Evolutionary conservation across 2,329 filamentous ascomycete species (phyloP).

Genomic region (Fusarium pseudonygamai): DNA sequence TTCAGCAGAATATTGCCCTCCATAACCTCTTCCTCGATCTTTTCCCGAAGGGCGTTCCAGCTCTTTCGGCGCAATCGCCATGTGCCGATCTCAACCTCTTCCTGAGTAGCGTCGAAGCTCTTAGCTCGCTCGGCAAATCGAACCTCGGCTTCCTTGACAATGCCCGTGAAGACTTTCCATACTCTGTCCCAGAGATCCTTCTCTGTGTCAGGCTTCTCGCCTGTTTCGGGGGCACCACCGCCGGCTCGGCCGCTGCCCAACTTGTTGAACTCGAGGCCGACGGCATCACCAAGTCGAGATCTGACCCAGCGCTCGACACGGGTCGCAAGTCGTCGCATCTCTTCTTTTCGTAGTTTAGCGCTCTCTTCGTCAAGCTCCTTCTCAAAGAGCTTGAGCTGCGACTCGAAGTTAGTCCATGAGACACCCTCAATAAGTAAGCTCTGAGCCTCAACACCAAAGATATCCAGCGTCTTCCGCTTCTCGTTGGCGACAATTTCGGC

Average conservation of each 20-base stretch:
- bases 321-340: conserved; percentile 92
- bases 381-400: conserved; percentile 81
- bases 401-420: conserved; percentile 86
- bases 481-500: conserved; percentile 89
- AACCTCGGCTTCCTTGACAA: conserved; percentile 84
- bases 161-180: conserved; percentile 84
- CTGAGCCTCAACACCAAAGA: conserved; percentile 80
- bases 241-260: conserved; percentile 88
- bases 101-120: conserved; percentile 91
- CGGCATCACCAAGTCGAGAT: conserved; percentile 83
- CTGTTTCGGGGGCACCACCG: conserved; percentile 79
- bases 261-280: conserved; percentile 96
- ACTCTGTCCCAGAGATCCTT: conserved; percentile 96
- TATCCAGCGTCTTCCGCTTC: conserved; percentile 77
- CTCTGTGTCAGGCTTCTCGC: conserved; percentile 77
- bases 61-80: conserved; percentile 95
- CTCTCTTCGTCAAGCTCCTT: conserved; percentile 94
- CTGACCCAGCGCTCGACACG: conserved; percentile 94
- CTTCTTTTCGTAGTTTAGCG: conserved; percentile 84
- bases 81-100: conserved; percentile 90
- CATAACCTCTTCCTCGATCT: conserved; percentile 97
- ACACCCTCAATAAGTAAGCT: conserved; percentile 81
- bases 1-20: conserved; percentile 96
- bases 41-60: conserved; percentile 88
- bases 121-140: conserved; percentile 88